A percentile compares a stretch with the other conserved stretches of the same genome.
Conservation (phyloP, 2,329 filamentous ascomycete species). For the Leptographium lundbergii region DNA sequence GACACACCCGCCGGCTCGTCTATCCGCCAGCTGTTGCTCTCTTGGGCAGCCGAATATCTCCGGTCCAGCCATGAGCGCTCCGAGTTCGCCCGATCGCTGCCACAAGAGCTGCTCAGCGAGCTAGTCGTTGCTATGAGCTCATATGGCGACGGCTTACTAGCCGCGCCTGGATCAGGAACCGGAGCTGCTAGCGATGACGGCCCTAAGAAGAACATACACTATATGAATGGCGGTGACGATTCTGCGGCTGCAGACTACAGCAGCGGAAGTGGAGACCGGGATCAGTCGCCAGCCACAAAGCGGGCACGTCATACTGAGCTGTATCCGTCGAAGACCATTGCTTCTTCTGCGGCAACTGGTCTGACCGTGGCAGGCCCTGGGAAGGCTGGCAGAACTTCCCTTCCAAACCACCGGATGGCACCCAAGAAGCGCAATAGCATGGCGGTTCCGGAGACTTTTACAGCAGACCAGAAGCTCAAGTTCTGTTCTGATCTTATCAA, state of each 20-base stretch:
- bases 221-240: constrained; percentile 31
- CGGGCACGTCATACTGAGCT: constrained; percentile 29
- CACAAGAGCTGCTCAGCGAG: constrained; percentile 49
- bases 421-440: constrained; percentile 10
- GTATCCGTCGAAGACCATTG: neutral
- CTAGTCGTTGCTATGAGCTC: constrained; percentile 50
- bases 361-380: neutral
- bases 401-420: constrained; percentile 12
- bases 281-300: constrained; percentile 16
- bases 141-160: constrained; percentile 18
- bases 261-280: constrained; percentile 14
- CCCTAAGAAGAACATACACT: constrained; percentile 32
- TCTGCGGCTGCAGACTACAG: constrained; percentile 16
- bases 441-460: constrained; percentile 18
- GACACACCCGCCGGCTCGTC: constrained; percentile 48
- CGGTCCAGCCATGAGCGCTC: constrained; percentile 40
- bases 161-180: constrained; percentile 15
- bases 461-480: constrained; percentile 33
- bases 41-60: constrained; percentile 53
- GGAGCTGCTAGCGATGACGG: constrained; percentile 12
- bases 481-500: constrained; percentile 46
- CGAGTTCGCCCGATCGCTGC: constrained; percentile 47
- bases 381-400: constrained; percentile 18
- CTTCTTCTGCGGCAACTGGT: neutral
- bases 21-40: constrained; percentile 43